phyloP scores from a whole-genome alignment of 192 early-diverging fungal species.

The Coemansia reversa region DNA sequence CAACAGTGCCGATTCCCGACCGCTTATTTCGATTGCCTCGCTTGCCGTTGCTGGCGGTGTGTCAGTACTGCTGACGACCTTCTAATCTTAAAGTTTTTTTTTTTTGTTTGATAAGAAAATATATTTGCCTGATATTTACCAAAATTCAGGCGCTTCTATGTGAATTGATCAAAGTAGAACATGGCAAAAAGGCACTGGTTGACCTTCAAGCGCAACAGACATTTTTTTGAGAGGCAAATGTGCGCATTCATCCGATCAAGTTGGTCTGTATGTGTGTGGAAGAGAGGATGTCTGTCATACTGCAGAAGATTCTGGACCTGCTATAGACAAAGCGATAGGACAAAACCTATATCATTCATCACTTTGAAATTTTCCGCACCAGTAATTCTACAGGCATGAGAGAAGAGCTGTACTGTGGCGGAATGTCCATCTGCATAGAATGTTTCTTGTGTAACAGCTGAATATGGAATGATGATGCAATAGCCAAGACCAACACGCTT shows the following conservation, averaged over 20 bases:
- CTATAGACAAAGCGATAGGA: no score
- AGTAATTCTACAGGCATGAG: neutral
- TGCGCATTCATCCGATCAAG: no score
- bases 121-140: neutral
- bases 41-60: slow-evolving; percentile 31
- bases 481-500: neutral
- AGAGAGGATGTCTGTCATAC: neutral
- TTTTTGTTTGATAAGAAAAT: neutral
- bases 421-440: neutral
- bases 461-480: neutral
- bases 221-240: no score
- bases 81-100: slow-evolving; percentile 17
- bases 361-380: neutral
- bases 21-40: slow-evolving; percentile 9
- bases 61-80: slow-evolving; percentile 22
- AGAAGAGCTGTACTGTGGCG: neutral
- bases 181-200: no score
- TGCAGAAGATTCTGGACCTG: neutral
- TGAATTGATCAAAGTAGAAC: no score
- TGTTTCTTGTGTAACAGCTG: neutral
- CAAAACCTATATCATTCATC: no score
- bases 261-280: neutral
- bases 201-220: no score
- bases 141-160: no score
- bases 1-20: neutral